Conservation (phyloP, 495 filamentous ascomycete species). For the Penicillium silybi region DNA sequence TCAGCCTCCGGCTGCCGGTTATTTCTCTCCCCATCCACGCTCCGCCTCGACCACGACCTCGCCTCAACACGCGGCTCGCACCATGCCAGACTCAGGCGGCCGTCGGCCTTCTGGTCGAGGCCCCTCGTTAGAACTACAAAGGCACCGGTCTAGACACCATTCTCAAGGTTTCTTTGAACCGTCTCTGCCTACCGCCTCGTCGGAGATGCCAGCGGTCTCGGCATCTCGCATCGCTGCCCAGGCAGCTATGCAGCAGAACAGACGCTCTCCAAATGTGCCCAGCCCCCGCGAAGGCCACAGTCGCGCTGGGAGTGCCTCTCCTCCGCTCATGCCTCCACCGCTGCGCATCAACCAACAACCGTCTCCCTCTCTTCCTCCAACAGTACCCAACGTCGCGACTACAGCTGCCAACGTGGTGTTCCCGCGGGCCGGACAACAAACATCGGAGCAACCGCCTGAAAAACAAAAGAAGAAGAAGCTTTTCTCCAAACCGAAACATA, state of each 20-base stretch:
- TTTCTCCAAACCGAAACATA: conserved; percentile 84
- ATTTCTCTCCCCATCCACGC: conserved; percentile 37
- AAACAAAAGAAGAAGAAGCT: conserved; percentile 90
- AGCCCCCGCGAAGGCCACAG: conserved; percentile 40
- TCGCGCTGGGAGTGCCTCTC: conserved; percentile 43
- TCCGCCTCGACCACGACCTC: conserved; percentile 29
- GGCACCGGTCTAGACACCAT: conserved; percentile 56
- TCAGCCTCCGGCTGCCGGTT: conserved; percentile 18
- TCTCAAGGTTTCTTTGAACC: conserved; percentile 91
- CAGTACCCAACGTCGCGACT: conserved; percentile 62
- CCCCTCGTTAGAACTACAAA: conserved; percentile 33
- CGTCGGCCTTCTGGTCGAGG: conserved; percentile 40
- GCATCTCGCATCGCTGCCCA: conserved; percentile 90
- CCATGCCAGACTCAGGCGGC: conserved; percentile 32
- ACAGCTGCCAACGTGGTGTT: conserved; percentile 87
- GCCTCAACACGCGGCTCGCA: conserved; percentile 28
- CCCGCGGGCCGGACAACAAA: conserved; percentile 61
- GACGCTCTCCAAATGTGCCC: conserved; percentile 64
- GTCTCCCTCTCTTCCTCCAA: conserved; percentile 52
- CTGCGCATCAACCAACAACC: conserved; percentile 30
- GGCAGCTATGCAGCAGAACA: conserved; percentile 77
- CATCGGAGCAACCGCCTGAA: conserved; percentile 41
- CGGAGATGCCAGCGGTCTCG: conserved; percentile 50
- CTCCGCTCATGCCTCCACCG: conserved; percentile 32
- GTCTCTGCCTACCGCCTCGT: conserved; percentile 66